A percentile compares a stretch with the other conserved stretches of the same genome.
Evolutionary conservation across 441 rosid species (phyloP).

Genomic region (Melastoma candidum): DNA sequence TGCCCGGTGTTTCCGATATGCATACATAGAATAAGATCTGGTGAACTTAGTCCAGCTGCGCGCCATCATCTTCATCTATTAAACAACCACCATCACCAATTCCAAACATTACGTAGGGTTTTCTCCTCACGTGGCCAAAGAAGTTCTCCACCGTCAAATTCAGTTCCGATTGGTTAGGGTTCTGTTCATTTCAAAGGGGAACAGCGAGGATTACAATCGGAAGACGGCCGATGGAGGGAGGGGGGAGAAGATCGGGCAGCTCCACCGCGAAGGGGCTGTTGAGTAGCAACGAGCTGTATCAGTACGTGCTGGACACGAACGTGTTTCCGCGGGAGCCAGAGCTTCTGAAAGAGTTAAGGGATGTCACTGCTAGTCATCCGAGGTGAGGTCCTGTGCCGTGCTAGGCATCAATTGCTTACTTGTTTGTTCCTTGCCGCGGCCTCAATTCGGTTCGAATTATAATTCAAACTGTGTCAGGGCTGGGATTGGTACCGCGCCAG

Average conservation of each 20-base stretch:
- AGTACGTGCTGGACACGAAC: slow-evolving; percentile 50
- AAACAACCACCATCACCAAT: too few species aligned
- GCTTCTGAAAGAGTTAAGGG: slow-evolving; percentile 43
- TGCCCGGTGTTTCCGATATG: too few species aligned
- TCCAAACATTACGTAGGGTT: too few species aligned
- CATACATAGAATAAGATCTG: too few species aligned
- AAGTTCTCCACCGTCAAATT: too few species aligned
- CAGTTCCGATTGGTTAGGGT: too few species aligned
- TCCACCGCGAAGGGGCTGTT: slow-evolving; percentile 15
- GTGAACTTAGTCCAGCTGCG: too few species aligned
- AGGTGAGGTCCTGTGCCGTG: slow-evolving; percentile 13
- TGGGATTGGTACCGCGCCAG: slow-evolving; percentile 36
- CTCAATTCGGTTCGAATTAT: neutral
- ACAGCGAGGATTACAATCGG: neutral
- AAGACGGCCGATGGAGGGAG: slow-evolving; percentile 1
- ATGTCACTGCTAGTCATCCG: slow-evolving; percentile 34
- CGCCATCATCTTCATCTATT: too few species aligned
- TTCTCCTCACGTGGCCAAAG: too few species aligned
- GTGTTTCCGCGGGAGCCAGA: slow-evolving; percentile 45
- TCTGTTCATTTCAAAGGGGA: too few species aligned
- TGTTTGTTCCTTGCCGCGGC: neutral
- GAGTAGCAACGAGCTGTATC: slow-evolving; percentile 17
- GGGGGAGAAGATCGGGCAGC: slow-evolving; percentile 6
- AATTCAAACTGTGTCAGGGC: slow-evolving; percentile 12
- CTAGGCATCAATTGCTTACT: neutral